Conservation (phyloP, 768 basidiomycete genomes). For the Lactifluus subvellereus region DNA sequence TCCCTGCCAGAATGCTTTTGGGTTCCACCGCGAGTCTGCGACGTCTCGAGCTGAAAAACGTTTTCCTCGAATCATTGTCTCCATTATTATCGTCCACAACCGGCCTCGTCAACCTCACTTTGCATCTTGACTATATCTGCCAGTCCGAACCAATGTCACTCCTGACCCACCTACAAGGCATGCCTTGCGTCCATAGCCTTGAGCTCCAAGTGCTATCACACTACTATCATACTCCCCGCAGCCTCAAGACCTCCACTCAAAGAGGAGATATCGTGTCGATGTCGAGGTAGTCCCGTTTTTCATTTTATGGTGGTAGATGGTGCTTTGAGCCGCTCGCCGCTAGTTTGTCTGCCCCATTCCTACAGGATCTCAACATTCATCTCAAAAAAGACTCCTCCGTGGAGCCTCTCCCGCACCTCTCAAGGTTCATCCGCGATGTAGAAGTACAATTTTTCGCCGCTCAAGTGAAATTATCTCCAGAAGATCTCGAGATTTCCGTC, state of each 20-base stretch:
- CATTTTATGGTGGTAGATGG: background rate
- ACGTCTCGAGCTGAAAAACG: background rate
- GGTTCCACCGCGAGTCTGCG: background rate
- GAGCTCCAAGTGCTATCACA: background rate
- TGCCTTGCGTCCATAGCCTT: background rate
- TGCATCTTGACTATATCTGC: background rate
- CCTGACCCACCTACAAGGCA: background rate
- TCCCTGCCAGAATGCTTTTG: background rate
- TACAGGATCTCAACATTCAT: background rate
- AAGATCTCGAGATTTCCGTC: background rate
- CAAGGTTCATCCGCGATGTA: background rate
- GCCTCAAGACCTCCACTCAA: background rate
- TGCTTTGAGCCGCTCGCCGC: background rate
- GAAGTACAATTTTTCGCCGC: background rate
- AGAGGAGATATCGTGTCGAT: background rate
- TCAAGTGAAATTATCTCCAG: background rate
- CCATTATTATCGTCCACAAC: background rate
- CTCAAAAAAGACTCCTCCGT: background rate
- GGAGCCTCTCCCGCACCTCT: background rate
- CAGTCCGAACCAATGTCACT: background rate
- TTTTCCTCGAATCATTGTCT: background rate
- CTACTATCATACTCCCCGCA: no score
- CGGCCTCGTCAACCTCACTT: background rate
- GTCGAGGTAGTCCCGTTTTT: background rate
- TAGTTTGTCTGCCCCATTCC: background rate